Evolutionary conservation across 2,329 filamentous ascomycete species (phyloP), one percentile per base, ranked within the genome.

Genomic region (Lachnellula occidentalis): DNA sequence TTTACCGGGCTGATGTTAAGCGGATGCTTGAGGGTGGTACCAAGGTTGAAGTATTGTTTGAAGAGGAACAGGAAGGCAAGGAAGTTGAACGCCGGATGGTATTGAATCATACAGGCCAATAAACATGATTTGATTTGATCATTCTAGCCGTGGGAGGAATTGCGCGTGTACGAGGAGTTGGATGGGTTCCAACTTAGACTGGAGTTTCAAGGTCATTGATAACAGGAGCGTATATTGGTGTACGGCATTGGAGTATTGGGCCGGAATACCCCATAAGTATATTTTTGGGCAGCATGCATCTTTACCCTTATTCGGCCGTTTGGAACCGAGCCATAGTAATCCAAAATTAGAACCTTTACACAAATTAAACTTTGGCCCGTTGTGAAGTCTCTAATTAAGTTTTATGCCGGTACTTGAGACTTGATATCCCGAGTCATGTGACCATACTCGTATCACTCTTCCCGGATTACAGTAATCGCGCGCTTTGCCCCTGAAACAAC

Each of bases 1-100:
- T 94, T 64, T 94, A 94, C 69, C 85, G 88, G 67, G 89, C 89
- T 1, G 87, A 91, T 62, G 88, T 92, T 8, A 87, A 89, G 72
- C 85, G 85, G 36, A 85, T 81, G 76, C 51, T 65, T 14, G 63
- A 66, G 8, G 75, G 85, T 53, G 74, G 74, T 54, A 39, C 69
- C 66, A 79, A 77, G 57, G 82, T 86, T 42, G 80, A 80, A 54
- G 74, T 92, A 60, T 84, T 88, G 59, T 92, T 92, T 64, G 89
- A 92, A 67, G 88, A 88, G 14, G 87, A 91, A 64, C 87, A 90
- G 67, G 86, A 85, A 83, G 62, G 89, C 84, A 59, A 80, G 21
- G 53, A 50, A 34, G 88, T 92, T 22, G 87, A 88, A 63, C 76
- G 86, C 56, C 79, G 88, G 48, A 88, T 88, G 67, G 88, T 92